Base-by-base conservation (phyloP, 768 basidiomycete genomes). In the Xerocomus spinulosus region DNA sequence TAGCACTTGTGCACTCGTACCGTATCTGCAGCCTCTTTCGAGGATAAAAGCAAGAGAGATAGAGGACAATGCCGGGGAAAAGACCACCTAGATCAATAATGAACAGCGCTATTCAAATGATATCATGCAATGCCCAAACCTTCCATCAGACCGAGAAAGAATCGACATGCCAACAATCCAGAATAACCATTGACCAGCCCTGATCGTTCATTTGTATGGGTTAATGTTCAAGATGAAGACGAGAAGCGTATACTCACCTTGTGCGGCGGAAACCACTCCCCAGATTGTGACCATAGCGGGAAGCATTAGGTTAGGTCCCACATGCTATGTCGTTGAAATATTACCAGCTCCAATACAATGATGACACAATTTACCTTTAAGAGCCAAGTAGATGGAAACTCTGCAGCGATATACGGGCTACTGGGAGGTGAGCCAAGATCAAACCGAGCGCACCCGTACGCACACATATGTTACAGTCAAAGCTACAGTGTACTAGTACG, bases 231-330 rank as follows among this genome's bases (percentile, higher is more conserved):
- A 20, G 12, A 25, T 43, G 9, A 9, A 9, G 18, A 29, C 9
- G 38, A 35, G 2, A n/a, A 8, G 45, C 14, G 5, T 18, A 1
- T 4, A 3, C 44, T 49, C 35, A 75, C 81, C 83, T 71, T 87
- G 85, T 28, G 78, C 67, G 5, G 80, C 71, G 5, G 77, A 74
- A 14, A 81, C 74, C 13, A 84, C 37, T 5, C 85, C 86, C 85
- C 85, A 87, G 2, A 79, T 57, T 0, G 76, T 72, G 26, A 83
- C 66, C 75, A 86, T 80, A 0, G 76, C 61, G 0, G 86, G 84
- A 57, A 84, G 72, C 38, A 78, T 66, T 48, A 79, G 72, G 8
- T 82, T 72, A 4, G 83, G 79, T 7, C 82, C 77, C 35, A 73
- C 54, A 44, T 50, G 49, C 61, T 74, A 57, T 30, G 9, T 20